phyloP scores from a whole-genome alignment of 129 eudicot genomes.

The Arctium minus region DNA sequence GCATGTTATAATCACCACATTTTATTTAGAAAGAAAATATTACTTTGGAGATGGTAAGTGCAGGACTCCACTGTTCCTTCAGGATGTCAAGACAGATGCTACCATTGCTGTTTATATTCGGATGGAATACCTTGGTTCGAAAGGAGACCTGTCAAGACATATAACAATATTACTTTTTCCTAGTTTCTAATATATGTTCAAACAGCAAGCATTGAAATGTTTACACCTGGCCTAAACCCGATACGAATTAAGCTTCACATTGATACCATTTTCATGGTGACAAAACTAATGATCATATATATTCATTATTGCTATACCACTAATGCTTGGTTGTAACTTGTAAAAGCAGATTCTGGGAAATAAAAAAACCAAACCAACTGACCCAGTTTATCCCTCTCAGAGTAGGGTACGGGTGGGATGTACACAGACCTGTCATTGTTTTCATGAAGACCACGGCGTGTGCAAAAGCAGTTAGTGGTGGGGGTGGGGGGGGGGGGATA shows the following conservation, averaged over 20 bases:
- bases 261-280: no score
- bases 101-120: slow-evolving; percentile 78
- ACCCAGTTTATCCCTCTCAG: neutral
- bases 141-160: slow-evolving; percentile 57
- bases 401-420: neutral
- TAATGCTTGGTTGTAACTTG: no score
- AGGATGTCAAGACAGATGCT: slow-evolving; percentile 83
- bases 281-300: no score
- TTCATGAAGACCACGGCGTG: neutral
- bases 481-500: neutral
- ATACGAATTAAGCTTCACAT: no score
- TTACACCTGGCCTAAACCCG: neutral
- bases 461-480: neutral
- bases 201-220: neutral
- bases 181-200: neutral
- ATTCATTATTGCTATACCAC: no score
- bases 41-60: slow-evolving; percentile 84
- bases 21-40: neutral
- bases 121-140: slow-evolving; percentile 73
- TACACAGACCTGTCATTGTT: neutral
- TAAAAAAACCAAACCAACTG: neutral
- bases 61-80: slow-evolving; percentile 89
- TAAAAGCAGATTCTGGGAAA: neutral
- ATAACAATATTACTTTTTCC: neutral
- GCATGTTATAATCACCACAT: neutral